phyloP scores from a whole-genome alignment of 768 basidiomycete genomes.

The Mycena chlorophos region DNA sequence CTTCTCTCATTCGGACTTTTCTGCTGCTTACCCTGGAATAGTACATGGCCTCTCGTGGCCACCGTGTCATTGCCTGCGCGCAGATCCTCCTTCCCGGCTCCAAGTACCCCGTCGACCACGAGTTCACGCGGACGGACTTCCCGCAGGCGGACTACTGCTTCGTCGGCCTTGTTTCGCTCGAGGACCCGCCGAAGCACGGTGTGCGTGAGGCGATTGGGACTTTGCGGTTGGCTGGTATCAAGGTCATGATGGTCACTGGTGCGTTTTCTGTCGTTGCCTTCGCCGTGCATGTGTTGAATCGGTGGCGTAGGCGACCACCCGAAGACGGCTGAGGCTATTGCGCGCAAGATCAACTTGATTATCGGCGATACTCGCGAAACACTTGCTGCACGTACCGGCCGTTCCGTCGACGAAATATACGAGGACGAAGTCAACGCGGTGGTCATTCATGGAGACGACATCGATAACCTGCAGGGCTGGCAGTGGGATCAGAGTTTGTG shows the following conservation, averaged over 20 bases:
- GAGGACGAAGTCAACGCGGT: slow-evolving; percentile 69
- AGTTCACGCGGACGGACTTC: slow-evolving; percentile 61
- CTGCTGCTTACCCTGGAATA: slow-evolving; percentile 23
- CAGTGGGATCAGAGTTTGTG: slow-evolving; percentile 71
- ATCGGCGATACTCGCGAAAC: slow-evolving; percentile 66
- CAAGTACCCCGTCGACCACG: slow-evolving; percentile 44
- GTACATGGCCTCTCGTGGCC: slow-evolving; percentile 79
- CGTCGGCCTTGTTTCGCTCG: slow-evolving; percentile 63
- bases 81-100: slow-evolving; percentile 54
- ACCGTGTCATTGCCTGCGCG: slow-evolving; percentile 74
- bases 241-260: slow-evolving; percentile 79
- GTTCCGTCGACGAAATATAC: slow-evolving; percentile 57
- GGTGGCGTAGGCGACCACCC: slow-evolving; percentile 57
- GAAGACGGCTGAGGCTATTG: slow-evolving; percentile 73
- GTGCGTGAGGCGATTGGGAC: slow-evolving; percentile 73
- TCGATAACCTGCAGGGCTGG: slow-evolving; percentile 66
- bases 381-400: slow-evolving; percentile 54
- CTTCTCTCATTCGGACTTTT: not conserved
- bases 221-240: slow-evolving; percentile 68
- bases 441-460: slow-evolving; percentile 68
- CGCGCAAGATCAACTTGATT: slow-evolving; percentile 70
- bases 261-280: slow-evolving; percentile 7
- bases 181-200: slow-evolving; percentile 72
- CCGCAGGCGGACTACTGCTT: slow-evolving; percentile 61
- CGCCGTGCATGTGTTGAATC: not conserved